phyloP scores from a whole-genome alignment of 2,329 filamentous ascomycete species.

The Aureobasidium sp. region DNA sequence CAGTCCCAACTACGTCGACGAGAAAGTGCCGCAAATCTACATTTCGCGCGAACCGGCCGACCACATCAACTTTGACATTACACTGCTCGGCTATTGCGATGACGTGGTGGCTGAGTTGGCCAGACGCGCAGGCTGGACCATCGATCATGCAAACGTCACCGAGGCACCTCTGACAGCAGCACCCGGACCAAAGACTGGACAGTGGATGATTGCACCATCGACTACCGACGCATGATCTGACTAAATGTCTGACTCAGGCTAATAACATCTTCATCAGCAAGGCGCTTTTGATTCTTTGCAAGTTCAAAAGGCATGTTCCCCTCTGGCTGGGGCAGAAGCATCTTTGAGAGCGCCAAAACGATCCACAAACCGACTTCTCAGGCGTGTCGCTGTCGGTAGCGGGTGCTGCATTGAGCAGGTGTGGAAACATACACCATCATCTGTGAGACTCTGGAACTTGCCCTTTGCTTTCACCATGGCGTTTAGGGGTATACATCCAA shows the following conservation, averaged over 20 bases:
- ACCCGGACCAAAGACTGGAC: not conserved
- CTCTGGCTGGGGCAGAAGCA: too few species aligned
- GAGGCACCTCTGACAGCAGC: not conserved
- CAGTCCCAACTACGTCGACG: constrained; percentile 25
- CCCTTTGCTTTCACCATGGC: too few species aligned
- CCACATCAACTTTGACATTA: constrained; percentile 94
- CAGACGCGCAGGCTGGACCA: constrained; percentile 69
- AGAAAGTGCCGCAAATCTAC: constrained; percentile 29
- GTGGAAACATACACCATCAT: too few species aligned
- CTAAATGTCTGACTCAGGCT: not conserved
- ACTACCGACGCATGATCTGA: not conserved
- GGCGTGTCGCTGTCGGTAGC: too few species aligned
- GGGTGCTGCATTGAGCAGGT: too few species aligned
- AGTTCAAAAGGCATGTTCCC: too few species aligned
- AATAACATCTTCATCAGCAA: not conserved
- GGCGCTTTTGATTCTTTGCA: not conserved
- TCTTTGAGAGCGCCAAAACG: too few species aligned
- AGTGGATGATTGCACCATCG: not conserved
- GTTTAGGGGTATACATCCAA: too few species aligned
- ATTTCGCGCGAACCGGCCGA: constrained; percentile 55
- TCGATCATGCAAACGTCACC: constrained; percentile 32
- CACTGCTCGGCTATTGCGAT: constrained; percentile 92
- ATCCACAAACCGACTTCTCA: too few species aligned
- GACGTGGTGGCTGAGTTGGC: constrained; percentile 82
- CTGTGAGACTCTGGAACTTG: too few species aligned